Conservation (phyloP, 1,284 basidiomycete genomes). For the Peniophora sp. region DNA sequence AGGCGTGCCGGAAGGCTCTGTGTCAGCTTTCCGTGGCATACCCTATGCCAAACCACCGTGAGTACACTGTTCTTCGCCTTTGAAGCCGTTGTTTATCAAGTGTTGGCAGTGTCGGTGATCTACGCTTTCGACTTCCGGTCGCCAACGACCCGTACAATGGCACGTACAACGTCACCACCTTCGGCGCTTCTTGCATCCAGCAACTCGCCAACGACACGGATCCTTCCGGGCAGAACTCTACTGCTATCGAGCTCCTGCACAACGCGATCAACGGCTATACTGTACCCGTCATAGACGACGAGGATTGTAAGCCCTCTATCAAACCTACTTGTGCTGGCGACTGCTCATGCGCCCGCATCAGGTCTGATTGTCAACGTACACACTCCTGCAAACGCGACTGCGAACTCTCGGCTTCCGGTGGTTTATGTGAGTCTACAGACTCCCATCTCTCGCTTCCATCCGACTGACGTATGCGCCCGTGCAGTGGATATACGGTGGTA, state of each 20-base stretch:
- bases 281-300: slow-evolving; percentile 7
- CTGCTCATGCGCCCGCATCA: neutral
- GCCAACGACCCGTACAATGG: slow-evolving; percentile 7
- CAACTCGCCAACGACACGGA: slow-evolving; percentile 7
- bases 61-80: slow-evolving; percentile 5
- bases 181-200: slow-evolving; percentile 11
- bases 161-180: slow-evolving; percentile 4
- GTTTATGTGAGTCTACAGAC: slow-evolving; percentile 17
- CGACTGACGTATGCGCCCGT: slow-evolving; percentile 10
- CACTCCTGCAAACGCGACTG: slow-evolving; percentile 1
- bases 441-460: neutral
- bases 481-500: slow-evolving; percentile 22
- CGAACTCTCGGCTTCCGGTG: slow-evolving; percentile 21
- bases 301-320: slow-evolving; percentile 26
- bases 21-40: slow-evolving; percentile 2
- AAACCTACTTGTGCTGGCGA: slow-evolving; percentile 24
- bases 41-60: slow-evolving; percentile 26
- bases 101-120: slow-evolving; percentile 4
- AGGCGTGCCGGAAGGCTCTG: slow-evolving; percentile 19
- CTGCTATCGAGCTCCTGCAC: slow-evolving; percentile 1
- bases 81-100: neutral
- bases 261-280: slow-evolving; percentile 15
- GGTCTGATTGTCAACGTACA: neutral
- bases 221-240: neutral
- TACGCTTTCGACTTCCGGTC: slow-evolving; percentile 3